Base-by-base conservation (phyloP, 345 rosid genomes). In the Populus ilicifolia region DNA sequence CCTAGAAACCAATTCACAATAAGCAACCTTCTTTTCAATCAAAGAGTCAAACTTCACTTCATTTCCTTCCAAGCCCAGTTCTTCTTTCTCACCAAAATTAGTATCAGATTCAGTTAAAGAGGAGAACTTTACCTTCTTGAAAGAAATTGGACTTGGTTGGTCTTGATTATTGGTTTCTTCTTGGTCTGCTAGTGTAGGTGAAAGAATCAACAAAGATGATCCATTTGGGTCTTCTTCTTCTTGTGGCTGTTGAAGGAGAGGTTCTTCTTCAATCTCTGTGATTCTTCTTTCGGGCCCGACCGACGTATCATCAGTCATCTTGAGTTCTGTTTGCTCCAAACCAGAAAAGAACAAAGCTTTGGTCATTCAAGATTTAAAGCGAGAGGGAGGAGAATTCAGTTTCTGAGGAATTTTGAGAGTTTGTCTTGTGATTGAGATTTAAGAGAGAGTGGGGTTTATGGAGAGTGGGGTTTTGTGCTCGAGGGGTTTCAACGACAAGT, bases 51-150 rank as follows among this genome's bases (percentile, higher is more conserved):
- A 7, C 30, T 50, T 25, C 73, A 69, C 85, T 69, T n/a, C 81
- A 77, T 69, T 79, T 33, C 85, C 71, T 78, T 81, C 82, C n/a
- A 39, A 68, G 48, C 78, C 74, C 75, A 71, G n/a, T 71, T 78
- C 83, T 43, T 69, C 59, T 13, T 77, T 79, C 46, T 25, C 76
- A 17, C 23, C 73, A 3, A 21, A 5, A 17, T 1, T 2, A 44
- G 11, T 14, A 12, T 21, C 52, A 54, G 54, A 16, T 36, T 68
- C 67, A 78, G 61, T 79, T 68, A 71, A 73, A 46, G 13, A n/a
- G 13, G 83, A 77, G 70, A 64, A 80, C 59, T 78, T 75, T 5
- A 54, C 70, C 76, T 81, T 81, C 79, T 81, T 85, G 80, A 39
- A 52, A 33, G 56, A 56, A 43, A 25, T 18, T 23, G 71, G 67